Conservation (phyloP, 202 grass and related monocot species). For the Zoysia matrella region DNA sequence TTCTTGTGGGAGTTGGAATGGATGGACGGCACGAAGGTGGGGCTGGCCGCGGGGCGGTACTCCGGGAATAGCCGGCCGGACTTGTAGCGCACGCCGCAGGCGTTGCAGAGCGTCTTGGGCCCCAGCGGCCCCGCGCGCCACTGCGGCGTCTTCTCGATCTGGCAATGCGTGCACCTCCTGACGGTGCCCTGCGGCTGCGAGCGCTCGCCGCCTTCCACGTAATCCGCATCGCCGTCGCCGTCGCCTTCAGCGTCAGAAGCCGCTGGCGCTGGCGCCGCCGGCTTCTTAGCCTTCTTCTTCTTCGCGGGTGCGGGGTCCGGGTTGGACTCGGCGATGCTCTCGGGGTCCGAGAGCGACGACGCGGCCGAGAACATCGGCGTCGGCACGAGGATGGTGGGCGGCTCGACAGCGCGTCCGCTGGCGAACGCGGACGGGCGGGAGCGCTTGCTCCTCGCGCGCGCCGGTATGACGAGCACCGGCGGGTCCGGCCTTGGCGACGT, state of each 20-base stretch:
- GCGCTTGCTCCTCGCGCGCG: conserved; percentile 85
- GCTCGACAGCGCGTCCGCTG: conserved; percentile 29
- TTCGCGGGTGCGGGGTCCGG: conserved; percentile 47
- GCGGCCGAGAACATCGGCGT: conserved; percentile 54
- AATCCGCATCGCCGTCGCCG: conserved; percentile 47
- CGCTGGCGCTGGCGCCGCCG: neutral
- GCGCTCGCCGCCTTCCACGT: conserved; percentile 49
- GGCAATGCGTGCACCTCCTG: conserved; percentile 96
- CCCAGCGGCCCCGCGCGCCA: conserved; percentile 95
- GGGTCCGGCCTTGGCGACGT: conserved; percentile 55
- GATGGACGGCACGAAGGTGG: conserved; percentile 71
- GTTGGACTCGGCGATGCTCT: conserved; percentile 69
- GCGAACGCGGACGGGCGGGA: conserved; percentile 7
- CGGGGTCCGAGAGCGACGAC: conserved; percentile 54
- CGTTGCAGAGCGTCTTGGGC: conserved; percentile 99
- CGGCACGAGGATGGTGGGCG: conserved; percentile 52
- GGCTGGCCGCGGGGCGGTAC: conserved; percentile 55
- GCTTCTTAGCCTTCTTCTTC: conserved; percentile 68
- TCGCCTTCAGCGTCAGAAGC: conserved; percentile 22
- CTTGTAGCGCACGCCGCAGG: conserved; percentile 97
- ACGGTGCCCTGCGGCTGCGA: conserved; percentile 41
- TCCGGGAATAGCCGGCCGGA: conserved; percentile 96
- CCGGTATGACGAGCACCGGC: conserved; percentile 59
- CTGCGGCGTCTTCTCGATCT: conserved; percentile 98
- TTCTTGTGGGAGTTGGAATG: conserved; percentile 99